Evolutionary conservation across 2,329 filamentous ascomycete species (phyloP), one percentile per base, ranked within the genome.

Genomic region (Cryphonectria parasitica): DNA sequence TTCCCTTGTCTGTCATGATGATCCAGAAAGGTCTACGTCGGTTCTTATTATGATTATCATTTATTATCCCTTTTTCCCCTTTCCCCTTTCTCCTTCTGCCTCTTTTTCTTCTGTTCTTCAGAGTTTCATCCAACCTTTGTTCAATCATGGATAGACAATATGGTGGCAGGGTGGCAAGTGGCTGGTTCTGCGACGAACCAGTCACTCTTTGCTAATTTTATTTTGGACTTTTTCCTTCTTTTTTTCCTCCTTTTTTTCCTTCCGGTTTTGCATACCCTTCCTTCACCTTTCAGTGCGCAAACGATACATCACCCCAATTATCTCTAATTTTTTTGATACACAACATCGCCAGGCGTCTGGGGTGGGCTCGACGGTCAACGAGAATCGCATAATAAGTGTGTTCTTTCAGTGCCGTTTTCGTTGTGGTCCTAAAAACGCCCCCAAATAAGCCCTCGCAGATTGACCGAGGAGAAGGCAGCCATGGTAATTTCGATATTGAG

Each of bases 131-230:
- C n/a, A 17, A 25, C 61, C 11, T 43, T 63, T 41, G 36, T 28
- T 25, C 22, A 36, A 13, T n/a, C 36, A 41, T 58, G 31, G 60
- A 58, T 69, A 69, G 67, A 71, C 64, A 64, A 52, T 67, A 65
- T 64, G 60, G 64, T 43, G 31, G 67, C 64, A 60, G 70, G 60
- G 64, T 60, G 64, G 64, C 64, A 19, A 67, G 67, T 60, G 70
- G 49, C 60, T 67, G 64, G 64, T 41, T 63, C 45, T 34, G 60
- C 67, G 52, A 69, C 49, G 41, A 49, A 43, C 43, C 39, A 65
- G 66, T 60, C 49, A 25, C 54, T 66, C 64, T 41, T 45, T 60
- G 22, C 13, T 34, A 39, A 10, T 17, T 25, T 43, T 60, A 52
- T 11, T 52, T 69, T 52, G 1, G 10, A 28, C 13, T n/a, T 25